These are phyloP conservation scores for Eimeria sp. DNA, from an alignment of 169 alveolate species.

Conservation along the genomic window DNA sequence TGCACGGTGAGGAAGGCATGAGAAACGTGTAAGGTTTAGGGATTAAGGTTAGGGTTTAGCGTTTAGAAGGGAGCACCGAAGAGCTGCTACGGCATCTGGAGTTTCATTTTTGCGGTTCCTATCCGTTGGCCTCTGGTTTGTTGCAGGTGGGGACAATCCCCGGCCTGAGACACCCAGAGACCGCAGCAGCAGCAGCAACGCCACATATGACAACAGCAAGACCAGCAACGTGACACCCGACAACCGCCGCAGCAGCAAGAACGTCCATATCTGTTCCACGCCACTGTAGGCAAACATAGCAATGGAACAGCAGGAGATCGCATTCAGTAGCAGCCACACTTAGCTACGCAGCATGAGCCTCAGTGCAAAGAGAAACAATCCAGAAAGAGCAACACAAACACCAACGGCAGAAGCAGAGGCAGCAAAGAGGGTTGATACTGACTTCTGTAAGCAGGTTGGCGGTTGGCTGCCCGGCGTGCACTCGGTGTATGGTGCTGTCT, in stretches of 20 bases:
- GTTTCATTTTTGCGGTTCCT: neutral
- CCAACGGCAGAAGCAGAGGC: neutral
- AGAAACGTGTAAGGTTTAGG: neutral
- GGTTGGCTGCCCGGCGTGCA: conserved; percentile 18
- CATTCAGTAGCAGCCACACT: neutral
- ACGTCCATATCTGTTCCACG: neutral
- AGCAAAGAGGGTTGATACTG: neutral
- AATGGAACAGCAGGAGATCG: neutral
- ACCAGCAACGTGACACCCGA: neutral
- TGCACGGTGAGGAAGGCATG: neutral
- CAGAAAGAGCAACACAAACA: neutral
- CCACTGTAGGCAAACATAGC: neutral
- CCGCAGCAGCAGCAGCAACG: conserved; percentile 37
- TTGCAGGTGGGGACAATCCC: neutral
- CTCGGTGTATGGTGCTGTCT: conserved; percentile 19
- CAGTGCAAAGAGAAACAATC: neutral
- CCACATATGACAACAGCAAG: neutral
- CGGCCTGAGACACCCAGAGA: neutral
- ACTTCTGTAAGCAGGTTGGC: conserved; percentile 28
- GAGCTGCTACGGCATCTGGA: conserved; percentile 44
- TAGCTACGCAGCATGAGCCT: neutral
- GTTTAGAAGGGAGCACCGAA: conserved; percentile 21
- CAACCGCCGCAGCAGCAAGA: neutral
- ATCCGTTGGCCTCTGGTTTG: neutral
- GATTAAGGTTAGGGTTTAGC: neutral